Evolutionary conservation across 768 basidiomycete genomes (phyloP), one percentile per base, ranked within the genome.

Genomic region (Naganishia vaughanmartiniae): DNA sequence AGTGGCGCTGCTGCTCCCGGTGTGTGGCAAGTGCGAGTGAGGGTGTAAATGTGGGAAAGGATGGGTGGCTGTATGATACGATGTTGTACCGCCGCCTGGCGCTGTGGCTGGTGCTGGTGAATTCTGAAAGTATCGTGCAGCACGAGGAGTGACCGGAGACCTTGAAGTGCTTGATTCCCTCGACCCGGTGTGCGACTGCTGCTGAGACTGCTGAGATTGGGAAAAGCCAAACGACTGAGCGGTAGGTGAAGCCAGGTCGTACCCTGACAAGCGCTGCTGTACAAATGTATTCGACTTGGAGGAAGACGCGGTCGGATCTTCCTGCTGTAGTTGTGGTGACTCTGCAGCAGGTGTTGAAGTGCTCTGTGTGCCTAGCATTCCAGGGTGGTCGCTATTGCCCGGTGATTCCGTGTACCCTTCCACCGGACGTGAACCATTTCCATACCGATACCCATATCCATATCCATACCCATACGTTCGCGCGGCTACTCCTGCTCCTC

Each of bases 381-480:
- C 15, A 2, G 42, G 9, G 2, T 42, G 42, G 2, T 42, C 42
- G 7, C 7, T 7, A 42, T 11, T 7, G 10, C 2, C 9, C 36
- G 36, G 6, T 51, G 48, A 4, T n/a, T n/a, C 4, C 48, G n/a
- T n/a, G 12, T 14, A 51, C 48, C 4, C 48, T 28, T 6, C 3
- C 28, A 33, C 4, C 26, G 56, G 54, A 6, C 56, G 30, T 28
- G 28, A 19, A 2, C 30, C 28, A 26, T 60, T 9, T 26, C 48
- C 48, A 51, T n/a, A 51, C 7, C 48, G 21, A 60, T 58, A 55
- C 46, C 60, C 30, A 48, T 55, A 31, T 46, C 54, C 54, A 30
- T 65, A 26, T 4, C 67, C 67, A 66, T 68, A 55, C 46, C 70
- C 63, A n/a, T 54, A 28, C 56, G 54, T 11, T 70, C 74, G 42